Base-by-base conservation (phyloP, 2,329 filamentous ascomycete genomes). In the Monosporascus sp. region DNA sequence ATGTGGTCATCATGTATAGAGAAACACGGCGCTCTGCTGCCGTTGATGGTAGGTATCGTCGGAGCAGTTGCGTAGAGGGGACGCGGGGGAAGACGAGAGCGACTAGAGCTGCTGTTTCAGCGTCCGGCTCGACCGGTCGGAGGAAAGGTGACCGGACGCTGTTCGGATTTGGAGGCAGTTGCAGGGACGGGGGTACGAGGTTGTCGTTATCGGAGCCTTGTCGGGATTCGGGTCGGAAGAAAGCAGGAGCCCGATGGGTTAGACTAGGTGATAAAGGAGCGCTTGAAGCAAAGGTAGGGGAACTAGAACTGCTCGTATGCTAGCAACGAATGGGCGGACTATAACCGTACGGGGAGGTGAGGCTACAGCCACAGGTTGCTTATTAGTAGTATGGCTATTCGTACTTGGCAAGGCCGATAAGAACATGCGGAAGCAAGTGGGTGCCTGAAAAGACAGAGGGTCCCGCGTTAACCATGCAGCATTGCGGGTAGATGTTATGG, bases 1-100 rank as follows among this genome's bases (percentile, higher is more conserved):
- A 60, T 22, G 69, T 63, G 56, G 70, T 66, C 65, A 68, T 69
- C 51, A 59, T 61, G 49, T 46, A 14, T 41, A 31, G 37, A 6
- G 37, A 44, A 50, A 18, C 18, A 11, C 9, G 9, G 40, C 17
- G 40, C 40, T 43, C 17, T 20, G 40, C n/a, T 43, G 40, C 40
- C n/a, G 20, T 43, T 5, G n/a, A 20, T 11, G 17, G 40, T 31
- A 43, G 20, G 40, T 43, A 43, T 43, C 40, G 18, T 43, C 40
- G 20, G n/a, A 43, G 17, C 40, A 43, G 40, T 43, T 7, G 40
- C 4, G n/a, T 43, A 11, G 40, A 22, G 9, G 9, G 11, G 11
- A 20, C 9, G 9, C n/a, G n/a, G 20, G 40, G 40, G 37, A 18
- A 7, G 37, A n/a, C 17, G 40, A 43, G 8, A 11, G n/a, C 28